These are phyloP conservation scores for Misopates orontium DNA, from an alignment of 257 asterid genomes.

Conservation along the genomic window DNA sequence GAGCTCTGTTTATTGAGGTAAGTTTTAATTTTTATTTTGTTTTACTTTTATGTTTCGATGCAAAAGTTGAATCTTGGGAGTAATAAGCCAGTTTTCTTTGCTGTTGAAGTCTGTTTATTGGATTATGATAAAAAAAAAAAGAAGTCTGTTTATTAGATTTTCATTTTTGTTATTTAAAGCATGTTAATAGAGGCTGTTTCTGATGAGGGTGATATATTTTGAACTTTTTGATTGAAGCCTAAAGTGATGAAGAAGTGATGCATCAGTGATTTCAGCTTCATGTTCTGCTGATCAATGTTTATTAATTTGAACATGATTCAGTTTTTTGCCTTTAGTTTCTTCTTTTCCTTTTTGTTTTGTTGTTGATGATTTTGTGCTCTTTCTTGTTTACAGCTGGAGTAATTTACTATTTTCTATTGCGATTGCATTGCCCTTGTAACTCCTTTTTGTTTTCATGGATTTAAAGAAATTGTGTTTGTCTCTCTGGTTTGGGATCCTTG, in stretches of 20 bases:
- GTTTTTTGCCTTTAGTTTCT: not conserved
- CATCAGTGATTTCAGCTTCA: conserved; percentile 18
- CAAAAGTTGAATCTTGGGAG: not conserved
- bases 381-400: not conserved
- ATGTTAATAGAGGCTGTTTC: not conserved
- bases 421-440: not conserved
- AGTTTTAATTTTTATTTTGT: conserved; percentile 3
- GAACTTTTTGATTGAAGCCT: not conserved
- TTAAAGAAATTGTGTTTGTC: not conserved
- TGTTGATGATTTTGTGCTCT: not conserved
- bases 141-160: conserved; percentile 12
- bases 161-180: not conserved
- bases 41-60: conserved; percentile 7
- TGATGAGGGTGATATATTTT: conserved; percentile 24
- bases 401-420: conserved; percentile 1
- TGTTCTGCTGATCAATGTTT: conserved; percentile 20
- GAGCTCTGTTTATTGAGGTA: conserved; percentile 27
- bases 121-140: too few species aligned
- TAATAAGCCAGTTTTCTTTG: not conserved
- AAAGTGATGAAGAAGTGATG: not conserved
- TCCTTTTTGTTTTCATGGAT: conserved; percentile 4
- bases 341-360: not conserved
- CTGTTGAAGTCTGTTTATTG: too few species aligned
- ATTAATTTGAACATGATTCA: not conserved
- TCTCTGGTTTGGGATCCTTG: not conserved